Base-by-base conservation (phyloP, 371 early-diverging fungal genomes). In the Actinomortierella ambigua region DNA sequence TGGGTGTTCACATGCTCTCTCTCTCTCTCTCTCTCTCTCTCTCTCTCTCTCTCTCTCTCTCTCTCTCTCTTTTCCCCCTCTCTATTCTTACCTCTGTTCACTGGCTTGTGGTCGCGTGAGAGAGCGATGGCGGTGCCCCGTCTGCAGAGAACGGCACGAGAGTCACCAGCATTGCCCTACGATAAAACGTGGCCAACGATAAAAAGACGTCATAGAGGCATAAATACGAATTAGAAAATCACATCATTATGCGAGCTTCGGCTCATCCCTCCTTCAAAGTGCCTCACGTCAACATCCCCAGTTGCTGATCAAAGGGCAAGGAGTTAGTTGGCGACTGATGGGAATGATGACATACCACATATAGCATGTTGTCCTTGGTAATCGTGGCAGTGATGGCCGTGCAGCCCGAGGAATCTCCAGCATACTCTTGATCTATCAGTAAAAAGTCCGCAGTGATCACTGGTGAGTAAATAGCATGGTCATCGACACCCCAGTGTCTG, bases 101-200 rank as follows among this genome's bases (percentile, higher is more conserved):
- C 84, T 17, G 98, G 98, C 73, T 98, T 98, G 81, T 98, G 98
- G 77, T 98, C 98, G 63, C 82, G 79, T n/a, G 95, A 95, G 58
- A 98, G 78, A 8, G 91, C 83, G 17, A 81, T 76, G 1, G 93
- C 93, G 5, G 61, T 64, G 14, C 98, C 98, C 29, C 82, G 69
- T 41, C 71, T 70, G 66, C 90, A 85, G 24, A 98, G 68, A 46
- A 98, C 88, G 27, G 93, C 92, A 29, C 98, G 88, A 44, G 96
- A 96, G 80, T 98, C 98, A 48, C 98, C 98, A 13, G 96, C 95
- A 65, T 98, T 98, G 46, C 89, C 93, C 85, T 88, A 75, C 49
- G 11, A 26, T 29, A 9, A n/a, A 53, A 13, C 7, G n/a, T 53
- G 20, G 27, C 34, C 34, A 34, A 34, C 4, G 11, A 34, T 6